These are phyloP conservation scores for Globisporangium splendens DNA, from an alignment of 352 stramenopile genomes.

Conservation along the genomic window DNA sequence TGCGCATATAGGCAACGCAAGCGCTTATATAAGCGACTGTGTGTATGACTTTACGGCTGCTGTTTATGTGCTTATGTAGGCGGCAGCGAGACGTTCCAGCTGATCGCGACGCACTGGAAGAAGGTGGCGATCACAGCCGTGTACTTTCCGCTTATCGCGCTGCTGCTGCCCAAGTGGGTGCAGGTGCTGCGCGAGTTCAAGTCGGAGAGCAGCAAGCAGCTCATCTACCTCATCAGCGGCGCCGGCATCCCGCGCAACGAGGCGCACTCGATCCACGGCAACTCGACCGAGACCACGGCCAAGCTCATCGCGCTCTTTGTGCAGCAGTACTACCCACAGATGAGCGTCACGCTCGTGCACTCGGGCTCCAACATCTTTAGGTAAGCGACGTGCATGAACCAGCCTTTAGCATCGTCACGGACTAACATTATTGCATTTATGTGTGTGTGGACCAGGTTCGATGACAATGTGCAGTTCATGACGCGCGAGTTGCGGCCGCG, in stretches of 20 bases:
- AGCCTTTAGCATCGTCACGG: neutral
- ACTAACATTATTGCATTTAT: neutral
- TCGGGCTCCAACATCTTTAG: slow-evolving; percentile 96
- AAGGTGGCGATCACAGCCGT: slow-evolving; percentile 74
- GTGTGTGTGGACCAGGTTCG: slow-evolving; percentile 43
- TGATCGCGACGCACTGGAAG: slow-evolving; percentile 66
- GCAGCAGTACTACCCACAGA: slow-evolving; percentile 86
- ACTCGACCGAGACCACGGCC: slow-evolving; percentile 94
- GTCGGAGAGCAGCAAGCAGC: slow-evolving; percentile 77
- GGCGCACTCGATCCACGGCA: slow-evolving; percentile 88
- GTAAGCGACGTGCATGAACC: slow-evolving; percentile 3
- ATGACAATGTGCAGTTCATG: slow-evolving; percentile 97
- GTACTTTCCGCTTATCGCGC: slow-evolving; percentile 95
- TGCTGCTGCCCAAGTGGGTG: slow-evolving; percentile 93
- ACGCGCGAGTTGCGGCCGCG: slow-evolving; percentile 92
- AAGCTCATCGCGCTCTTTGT: slow-evolving; percentile 93
- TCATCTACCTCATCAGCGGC: slow-evolving; percentile 96
- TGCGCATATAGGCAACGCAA: too few relatives aligned
- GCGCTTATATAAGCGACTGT: too few relatives aligned
- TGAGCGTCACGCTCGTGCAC: slow-evolving; percentile 94
- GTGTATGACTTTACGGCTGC: neutral
- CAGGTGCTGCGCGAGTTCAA: slow-evolving; percentile 77
- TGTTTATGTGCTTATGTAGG: slow-evolving; percentile 11
- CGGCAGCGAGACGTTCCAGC: slow-evolving; percentile 47
- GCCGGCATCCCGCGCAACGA: slow-evolving; percentile 95